A percentile compares a stretch with the other conserved stretches of the same genome.
These are phyloP conservation scores for Coriaria nepalensis DNA, from an alignment of 306 rosid species.

Conservation along the genomic window DNA sequence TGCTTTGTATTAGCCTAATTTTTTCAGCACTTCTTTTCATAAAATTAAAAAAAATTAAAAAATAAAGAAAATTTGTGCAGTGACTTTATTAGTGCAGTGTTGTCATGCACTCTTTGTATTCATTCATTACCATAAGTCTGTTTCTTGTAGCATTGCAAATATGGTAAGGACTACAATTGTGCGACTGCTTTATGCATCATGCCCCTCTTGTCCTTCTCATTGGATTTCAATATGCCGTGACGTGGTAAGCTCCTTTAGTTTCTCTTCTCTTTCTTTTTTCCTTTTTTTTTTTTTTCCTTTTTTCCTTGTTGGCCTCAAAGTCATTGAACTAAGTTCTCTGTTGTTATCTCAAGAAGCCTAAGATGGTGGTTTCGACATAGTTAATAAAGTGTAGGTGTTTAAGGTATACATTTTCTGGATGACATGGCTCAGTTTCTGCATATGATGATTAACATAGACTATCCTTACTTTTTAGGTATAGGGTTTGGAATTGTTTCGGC, in stretches of 20 bases:
- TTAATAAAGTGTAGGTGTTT: no score
- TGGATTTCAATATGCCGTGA: constrained; percentile 86
- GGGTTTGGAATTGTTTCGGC: no score
- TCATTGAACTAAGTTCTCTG: not conserved
- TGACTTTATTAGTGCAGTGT: no score
- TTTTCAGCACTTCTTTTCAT: no score
- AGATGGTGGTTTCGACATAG: no score
- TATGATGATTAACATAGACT: no score
- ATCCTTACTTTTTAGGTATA: no score
- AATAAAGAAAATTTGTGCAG: not conserved
- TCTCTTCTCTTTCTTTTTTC: not conserved
- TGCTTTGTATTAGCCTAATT: no score
- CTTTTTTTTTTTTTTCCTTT: not conserved
- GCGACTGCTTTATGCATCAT: constrained; percentile 85
- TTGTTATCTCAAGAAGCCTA: no score
- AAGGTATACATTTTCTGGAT: no score
- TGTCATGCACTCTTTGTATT: not conserved
- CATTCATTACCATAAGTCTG: not conserved
- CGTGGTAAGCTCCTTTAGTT: constrained; percentile 45
- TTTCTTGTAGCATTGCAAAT: constrained; percentile 56
- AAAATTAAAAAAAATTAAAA: not conserved
- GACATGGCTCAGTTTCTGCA: no score
- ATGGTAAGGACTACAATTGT: constrained; percentile 63
- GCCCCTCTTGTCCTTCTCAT: constrained; percentile 73
- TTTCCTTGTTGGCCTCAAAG: not conserved